phyloP scores from a whole-genome alignment of 768 basidiomycete genomes.

The Rhizopogon vesiculosus region DNA sequence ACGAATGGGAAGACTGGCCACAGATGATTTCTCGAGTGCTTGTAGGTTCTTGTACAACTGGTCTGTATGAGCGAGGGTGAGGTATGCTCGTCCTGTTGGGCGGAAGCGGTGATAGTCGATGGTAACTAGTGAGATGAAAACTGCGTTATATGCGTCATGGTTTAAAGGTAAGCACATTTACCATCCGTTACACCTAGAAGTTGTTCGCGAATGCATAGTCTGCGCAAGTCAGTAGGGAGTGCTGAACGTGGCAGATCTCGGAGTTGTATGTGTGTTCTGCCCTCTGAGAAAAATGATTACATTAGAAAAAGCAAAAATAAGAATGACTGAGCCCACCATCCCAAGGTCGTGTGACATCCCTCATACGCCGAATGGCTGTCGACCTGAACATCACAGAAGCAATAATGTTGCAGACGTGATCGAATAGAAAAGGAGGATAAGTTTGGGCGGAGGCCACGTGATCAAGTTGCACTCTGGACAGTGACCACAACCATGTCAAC shows the following conservation, averaged over 20 bases:
- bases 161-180: conserved; percentile 8
- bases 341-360: conserved; percentile 6
- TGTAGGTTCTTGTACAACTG: conserved; percentile 36
- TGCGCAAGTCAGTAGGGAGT: conserved; percentile 51
- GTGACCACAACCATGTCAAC: conserved; percentile 51
- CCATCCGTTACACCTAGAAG: conserved; percentile 42
- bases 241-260: conserved; percentile 46
- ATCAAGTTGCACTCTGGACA: conserved; percentile 20
- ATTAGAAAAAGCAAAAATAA: neutral
- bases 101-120: conserved; percentile 57
- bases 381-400: conserved; percentile 11
- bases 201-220: conserved; percentile 35
- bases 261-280: conserved; percentile 40
- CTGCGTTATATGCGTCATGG: neutral
- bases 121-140: conserved; percentile 36
- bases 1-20: conserved; percentile 41
- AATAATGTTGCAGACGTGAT: neutral
- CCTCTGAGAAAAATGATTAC: conserved; percentile 10
- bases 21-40: conserved; percentile 36
- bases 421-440: neutral
- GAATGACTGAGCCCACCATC: conserved; percentile 11
- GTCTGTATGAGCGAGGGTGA: conserved; percentile 49
- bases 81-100: conserved; percentile 54
- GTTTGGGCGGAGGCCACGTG: conserved; percentile 17
- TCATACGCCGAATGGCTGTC: conserved; percentile 15